Percentiles rank a stretch among this genome's conserved stretches.
phyloP scores from a whole-genome alignment of 228 moss, liverwort and hornwort genomes.

The Sphagnum fallax region DNA sequence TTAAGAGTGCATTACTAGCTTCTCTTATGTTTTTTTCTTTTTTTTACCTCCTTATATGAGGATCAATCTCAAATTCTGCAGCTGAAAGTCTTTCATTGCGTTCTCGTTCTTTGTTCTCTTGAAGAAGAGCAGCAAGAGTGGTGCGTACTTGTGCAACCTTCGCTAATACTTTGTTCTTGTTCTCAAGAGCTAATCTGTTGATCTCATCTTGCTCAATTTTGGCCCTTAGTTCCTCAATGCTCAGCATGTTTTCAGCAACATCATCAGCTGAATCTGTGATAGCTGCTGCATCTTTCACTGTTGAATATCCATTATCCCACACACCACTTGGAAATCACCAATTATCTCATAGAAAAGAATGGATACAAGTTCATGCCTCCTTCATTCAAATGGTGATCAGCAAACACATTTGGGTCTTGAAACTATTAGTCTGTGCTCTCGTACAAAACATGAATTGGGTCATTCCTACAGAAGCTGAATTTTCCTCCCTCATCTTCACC shows the following conservation, averaged over 20 bases:
- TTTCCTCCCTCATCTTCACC: too few relatives aligned
- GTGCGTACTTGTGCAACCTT: slow-evolving; percentile 46
- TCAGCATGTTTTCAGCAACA: slow-evolving; percentile 52
- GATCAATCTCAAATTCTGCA: slow-evolving; percentile 82
- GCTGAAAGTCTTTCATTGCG: slow-evolving; percentile 59
- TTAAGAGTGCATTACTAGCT: neutral
- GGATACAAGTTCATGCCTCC: neutral
- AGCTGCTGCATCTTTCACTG: neutral
- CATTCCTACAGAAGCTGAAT: too few relatives aligned
- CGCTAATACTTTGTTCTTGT: slow-evolving; percentile 58
- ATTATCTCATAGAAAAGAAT: neutral
- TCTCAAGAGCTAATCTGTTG: slow-evolving; percentile 64
- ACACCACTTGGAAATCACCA: neutral
- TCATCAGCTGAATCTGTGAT: slow-evolving; percentile 21
- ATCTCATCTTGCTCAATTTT: slow-evolving; percentile 90
- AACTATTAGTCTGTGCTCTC: too few relatives aligned
- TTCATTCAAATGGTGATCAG: neutral
- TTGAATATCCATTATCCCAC: neutral
- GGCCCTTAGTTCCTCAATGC: slow-evolving; percentile 80
- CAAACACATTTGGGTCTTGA: too few relatives aligned
- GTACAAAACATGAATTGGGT: too few relatives aligned
- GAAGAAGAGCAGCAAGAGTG: slow-evolving; percentile 33
- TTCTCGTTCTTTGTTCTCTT: slow-evolving; percentile 51
- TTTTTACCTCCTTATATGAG: slow-evolving; percentile 45
- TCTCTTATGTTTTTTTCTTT: neutral